These are phyloP conservation scores for Chaetomium fimeti DNA, from an alignment of 495 filamentous ascomycete species.

Conservation along the genomic window DNA sequence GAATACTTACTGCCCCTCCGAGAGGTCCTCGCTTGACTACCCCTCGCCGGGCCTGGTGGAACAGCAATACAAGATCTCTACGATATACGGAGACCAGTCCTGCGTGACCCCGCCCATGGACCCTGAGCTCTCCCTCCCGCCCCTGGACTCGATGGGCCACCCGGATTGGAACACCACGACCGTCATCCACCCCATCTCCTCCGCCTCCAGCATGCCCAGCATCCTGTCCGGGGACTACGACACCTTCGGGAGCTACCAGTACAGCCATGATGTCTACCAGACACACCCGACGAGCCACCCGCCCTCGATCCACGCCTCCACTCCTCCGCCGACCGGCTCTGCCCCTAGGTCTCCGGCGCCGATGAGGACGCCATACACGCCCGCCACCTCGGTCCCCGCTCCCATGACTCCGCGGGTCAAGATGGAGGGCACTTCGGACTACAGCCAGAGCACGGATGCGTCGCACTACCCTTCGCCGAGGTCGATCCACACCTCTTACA, in stretches of 20 bases:
- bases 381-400: slow-evolving; percentile 36
- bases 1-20: slow-evolving; percentile 49
- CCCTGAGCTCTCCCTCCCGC: slow-evolving; percentile 42
- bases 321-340: slow-evolving; percentile 42
- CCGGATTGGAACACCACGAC: slow-evolving; percentile 43
- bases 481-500: slow-evolving; percentile 43
- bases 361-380: slow-evolving; percentile 40
- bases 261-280: slow-evolving; percentile 51
- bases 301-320: slow-evolving; percentile 44
- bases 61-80: slow-evolving; percentile 49
- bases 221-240: slow-evolving; percentile 55
- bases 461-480: slow-evolving; percentile 52
- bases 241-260: slow-evolving; percentile 50
- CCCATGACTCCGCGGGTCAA: slow-evolving; percentile 51
- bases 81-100: slow-evolving; percentile 46
- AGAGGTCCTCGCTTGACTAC: slow-evolving; percentile 49
- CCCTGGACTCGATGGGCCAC: slow-evolving; percentile 45
- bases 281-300: slow-evolving; percentile 45
- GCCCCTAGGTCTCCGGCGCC: slow-evolving; percentile 46
- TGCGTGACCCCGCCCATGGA: slow-evolving; percentile 43
- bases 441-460: slow-evolving; percentile 40
- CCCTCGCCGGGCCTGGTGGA: slow-evolving; percentile 46
- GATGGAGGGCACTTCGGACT: slow-evolving; percentile 49
- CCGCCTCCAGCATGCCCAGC: slow-evolving; percentile 44
- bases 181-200: slow-evolving; percentile 42